phyloP scores from a whole-genome alignment of 495 filamentous ascomycete species.

The Penicillium dipodomyicola region DNA sequence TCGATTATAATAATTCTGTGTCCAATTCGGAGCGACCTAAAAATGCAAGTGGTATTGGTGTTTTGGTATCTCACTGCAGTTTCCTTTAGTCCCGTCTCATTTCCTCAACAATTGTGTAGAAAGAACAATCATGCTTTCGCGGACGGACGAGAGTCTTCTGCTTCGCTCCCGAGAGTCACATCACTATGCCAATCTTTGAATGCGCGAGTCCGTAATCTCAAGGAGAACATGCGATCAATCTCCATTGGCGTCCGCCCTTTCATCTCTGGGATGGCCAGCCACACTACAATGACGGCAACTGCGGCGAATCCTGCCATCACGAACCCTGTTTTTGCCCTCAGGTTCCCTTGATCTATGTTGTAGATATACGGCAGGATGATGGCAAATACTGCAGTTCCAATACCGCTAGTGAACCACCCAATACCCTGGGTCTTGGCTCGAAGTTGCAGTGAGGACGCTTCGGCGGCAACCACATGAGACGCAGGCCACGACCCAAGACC shows the following conservation, averaged over 20 bases:
- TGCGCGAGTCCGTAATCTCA: conserved; percentile 17
- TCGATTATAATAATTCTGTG: background rate
- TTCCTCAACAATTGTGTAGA: background rate
- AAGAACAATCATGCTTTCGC: background rate
- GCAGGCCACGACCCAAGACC: conserved; percentile 37
- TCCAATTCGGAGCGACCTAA: background rate
- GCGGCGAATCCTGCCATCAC: conserved; percentile 31
- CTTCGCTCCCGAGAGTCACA: conserved; percentile 3
- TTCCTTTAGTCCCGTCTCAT: background rate
- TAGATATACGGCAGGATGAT: conserved; percentile 38
- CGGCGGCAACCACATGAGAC: conserved; percentile 33
- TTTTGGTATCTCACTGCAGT: background rate
- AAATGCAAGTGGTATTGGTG: background rate
- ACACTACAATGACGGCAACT: conserved; percentile 19
- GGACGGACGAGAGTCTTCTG: background rate
- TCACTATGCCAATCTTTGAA: conserved; percentile 29
- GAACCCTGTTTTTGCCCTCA: conserved; percentile 35
- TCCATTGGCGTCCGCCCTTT: conserved; percentile 31
- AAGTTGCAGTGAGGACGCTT: conserved; percentile 34
- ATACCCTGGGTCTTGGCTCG: conserved; percentile 37
- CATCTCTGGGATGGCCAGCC: conserved; percentile 37
- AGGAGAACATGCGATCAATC: conserved; percentile 38
- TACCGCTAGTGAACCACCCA: conserved; percentile 32
- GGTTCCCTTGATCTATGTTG: conserved; percentile 31
- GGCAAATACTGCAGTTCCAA: conserved; percentile 27